phyloP scores from a whole-genome alignment of 202 grass and related monocot genomes.

The Panicum hallii region DNA sequence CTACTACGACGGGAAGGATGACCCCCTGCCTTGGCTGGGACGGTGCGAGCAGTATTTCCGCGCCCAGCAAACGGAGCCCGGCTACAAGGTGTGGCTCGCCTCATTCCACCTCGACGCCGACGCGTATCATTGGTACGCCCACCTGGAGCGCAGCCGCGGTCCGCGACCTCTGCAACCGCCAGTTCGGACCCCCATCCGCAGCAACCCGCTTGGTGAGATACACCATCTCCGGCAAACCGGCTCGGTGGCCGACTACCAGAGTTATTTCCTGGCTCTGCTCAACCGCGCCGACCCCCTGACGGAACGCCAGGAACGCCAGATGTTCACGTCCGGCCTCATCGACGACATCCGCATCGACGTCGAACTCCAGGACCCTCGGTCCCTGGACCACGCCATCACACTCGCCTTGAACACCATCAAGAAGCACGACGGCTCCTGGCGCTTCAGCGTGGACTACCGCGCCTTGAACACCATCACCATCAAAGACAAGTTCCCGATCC shows the following conservation, averaged over 20 bases:
- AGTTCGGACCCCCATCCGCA: not conserved
- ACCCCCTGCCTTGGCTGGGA: too few species aligned
- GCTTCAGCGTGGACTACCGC: too few species aligned
- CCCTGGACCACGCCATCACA: too few species aligned
- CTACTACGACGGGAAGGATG: too few species aligned
- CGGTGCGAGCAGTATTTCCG: too few species aligned
- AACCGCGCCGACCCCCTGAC: not conserved
- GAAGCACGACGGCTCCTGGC: too few species aligned
- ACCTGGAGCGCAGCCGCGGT: not conserved
- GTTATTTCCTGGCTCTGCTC: rapidly evolving
- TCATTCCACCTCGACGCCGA: not conserved
- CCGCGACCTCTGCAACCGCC: not conserved
- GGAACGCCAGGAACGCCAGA: not conserved
- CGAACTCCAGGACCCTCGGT: too few species aligned
- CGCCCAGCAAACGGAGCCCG: rapidly evolving
- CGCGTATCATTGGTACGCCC: not conserved
- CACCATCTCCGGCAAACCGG: rapidly evolving
- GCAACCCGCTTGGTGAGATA: not conserved
- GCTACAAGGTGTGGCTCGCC: not conserved
- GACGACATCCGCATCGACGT: not conserved
- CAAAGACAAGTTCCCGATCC: not conserved
- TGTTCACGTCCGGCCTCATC: not conserved
- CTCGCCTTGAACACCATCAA: too few species aligned
- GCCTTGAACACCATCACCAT: too few species aligned
- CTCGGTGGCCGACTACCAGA: not conserved